Base-by-base conservation (phyloP, 1,284 basidiomycete species). In the Puccinia hordei region DNA sequence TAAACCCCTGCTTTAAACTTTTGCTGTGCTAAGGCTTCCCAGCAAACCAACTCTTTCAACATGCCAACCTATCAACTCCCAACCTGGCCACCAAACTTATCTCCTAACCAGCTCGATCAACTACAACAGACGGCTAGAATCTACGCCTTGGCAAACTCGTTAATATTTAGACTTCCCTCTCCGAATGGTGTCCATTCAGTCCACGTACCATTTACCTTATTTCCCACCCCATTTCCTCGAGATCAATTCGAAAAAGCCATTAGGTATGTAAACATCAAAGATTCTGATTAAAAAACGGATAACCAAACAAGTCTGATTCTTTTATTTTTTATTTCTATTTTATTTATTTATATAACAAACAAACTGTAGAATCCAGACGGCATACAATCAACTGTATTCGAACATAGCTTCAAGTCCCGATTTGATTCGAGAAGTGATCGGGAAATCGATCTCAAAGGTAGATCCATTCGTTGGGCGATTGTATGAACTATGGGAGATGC, bases 301-400 rank as follows among this genome's bases (percentile, higher is more conserved):
- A 27, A 9, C 55, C n/a, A 57, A 53, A 51, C 3, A 46, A 49
- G 3, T 27, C 41, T 69, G 44, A 69, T 30, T 49, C 4, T 46
- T 30, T 2, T 10, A 8, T 12, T n/a, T 15, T 19, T 61, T 61
- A 2, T 24, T 10, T n/a, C n/a, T n/a, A n/a, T n/a, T n/a, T n/a
- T n/a, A n/a, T n/a, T n/a, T n/a, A n/a, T n/a, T n/a, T n/a, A n/a
- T n/a, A n/a, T n/a, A n/a, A 65, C 13, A 65, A 65, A n/a, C 15
- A 15, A 19, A 38, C 2, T 8, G 10, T 63, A 79, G 77, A 17
- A 46, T 98, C 3, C 95, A 98, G 85, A 88, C 88, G 0, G 86
- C 89, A 0, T 98, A 95, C 86, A 97, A 98, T 86, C 87, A 89
- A 0, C 88, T 98, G 0, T 98, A 99, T 84, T 90, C 94, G 0